Base-by-base conservation (phyloP, 805 yeast genomes). In the Cyberlindnera suaveolens region DNA sequence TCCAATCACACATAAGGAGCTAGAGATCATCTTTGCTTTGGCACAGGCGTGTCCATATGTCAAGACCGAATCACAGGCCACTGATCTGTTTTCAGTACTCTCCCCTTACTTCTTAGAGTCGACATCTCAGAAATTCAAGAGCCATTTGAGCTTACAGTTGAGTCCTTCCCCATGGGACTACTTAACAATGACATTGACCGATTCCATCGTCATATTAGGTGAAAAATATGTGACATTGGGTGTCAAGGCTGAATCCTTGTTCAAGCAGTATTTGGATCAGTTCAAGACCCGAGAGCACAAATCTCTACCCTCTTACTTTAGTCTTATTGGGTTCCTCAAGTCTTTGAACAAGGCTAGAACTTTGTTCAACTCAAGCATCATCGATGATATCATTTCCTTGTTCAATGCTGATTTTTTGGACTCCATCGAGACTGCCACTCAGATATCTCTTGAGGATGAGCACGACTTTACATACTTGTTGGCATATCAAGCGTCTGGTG, bases 11-110 rank as follows among this genome's bases (percentile, higher is more conserved):
- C 61, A 68, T 33, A 74, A 71, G 44, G 84, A 80, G 47, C 68
- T 72, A 56, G 85, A 80, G 51, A 70, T 75, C 11, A 58, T 80
- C 40, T 43, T 72, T 34, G 77, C 84, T 0, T 60, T 79, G n/a
- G 67, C 56, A 2, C 43, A 44, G 11, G 49, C 80, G 47, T 53
- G 70, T 10, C 56, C 71, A 4, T 43, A 45, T 5, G 62, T 66
- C 9, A 45, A 60, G 39, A 62, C 61, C 31, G 51, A 54, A 19
- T 55, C 58, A 1, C 74, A 72, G 38, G 78, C 76, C 1, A 36
- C 42, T 13, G 55, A 60, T 5, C 44, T 69, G 23, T 54, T 79
- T 16, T 57, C 66, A 9, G 71, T 74, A 37, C 59, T 80, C 40
- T 48, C 68, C 3, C 58, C 67, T 1, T 78, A 78, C 50, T 70